Base-by-base conservation (phyloP, 805 yeast genomes). In the Nematodospora valgi region DNA sequence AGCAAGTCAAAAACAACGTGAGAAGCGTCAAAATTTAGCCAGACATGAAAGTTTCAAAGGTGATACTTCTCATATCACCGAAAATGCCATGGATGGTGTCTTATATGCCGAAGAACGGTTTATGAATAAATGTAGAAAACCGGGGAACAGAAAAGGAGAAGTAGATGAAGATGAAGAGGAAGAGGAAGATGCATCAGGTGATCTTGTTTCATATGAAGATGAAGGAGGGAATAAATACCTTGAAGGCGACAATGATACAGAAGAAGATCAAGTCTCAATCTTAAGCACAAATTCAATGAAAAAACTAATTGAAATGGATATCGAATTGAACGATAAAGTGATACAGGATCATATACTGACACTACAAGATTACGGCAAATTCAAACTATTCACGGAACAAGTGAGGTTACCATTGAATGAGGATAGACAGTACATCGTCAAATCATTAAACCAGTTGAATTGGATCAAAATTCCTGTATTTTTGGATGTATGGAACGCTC, bases 401-500 rank as follows among this genome's bases (percentile, higher is more conserved):
- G 14, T 14, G n/a, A 41, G 41, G 26, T 49, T 67, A 22, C 60
- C 69, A 5, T 43, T 74, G 37, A 67, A 60, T 38, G 38, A 54
- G 1, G 60, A 62, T 9, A 53, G 77, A 41, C 39, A 37, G 26
- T 46, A 46, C 11, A 80, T 82, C 24, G 53, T 76, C 22, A 52
- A 66, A 2, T 73, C 75, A 43, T 63, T 89, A 51, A 84, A 86
- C 55, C 47, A 56, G 14, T 54, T 91, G 16, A 68, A 72, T 3
- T 89, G 96, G 96, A 64, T 76, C 32, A 86, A 89, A 52, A 72
- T 85, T 27, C 84, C 93, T 0, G 80, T 82, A 2, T 78, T 76
- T 45, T 68, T 89, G 30, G 80, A 78, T 43, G 72, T 82, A 12
- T 65, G 82, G 50, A 87, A 88, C 55, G 80, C 97, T 0, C 98